Evolutionary conservation across 805 yeast species (phyloP), one percentile per base, ranked within the genome.

Genomic region (Ogataea nitratoaversa): DNA sequence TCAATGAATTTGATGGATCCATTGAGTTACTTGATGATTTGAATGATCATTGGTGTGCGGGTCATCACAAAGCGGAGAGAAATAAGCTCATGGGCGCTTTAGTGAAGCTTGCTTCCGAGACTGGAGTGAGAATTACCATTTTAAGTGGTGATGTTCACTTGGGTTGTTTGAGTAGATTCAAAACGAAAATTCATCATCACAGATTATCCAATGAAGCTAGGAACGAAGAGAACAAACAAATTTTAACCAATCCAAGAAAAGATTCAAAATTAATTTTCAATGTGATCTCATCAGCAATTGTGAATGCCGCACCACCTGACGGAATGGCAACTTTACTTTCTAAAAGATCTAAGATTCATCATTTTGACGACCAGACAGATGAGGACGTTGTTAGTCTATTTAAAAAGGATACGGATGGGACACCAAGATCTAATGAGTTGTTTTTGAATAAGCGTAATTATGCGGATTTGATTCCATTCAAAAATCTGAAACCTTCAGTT

Each of bases 21-120:
- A 80, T 91, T 5, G 98, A 91, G 63, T 77, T 91, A 13, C 71
- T 93, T 49, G 98, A 93, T 57, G 98, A 91, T 60, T 70, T 93
- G 62, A 82, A 89, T 56, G 99, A 91, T 59, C 98, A 91, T 65
- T 91, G 99, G 99, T 89, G 97, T 60, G 82, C 96, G 3, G 72
- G 72, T 43, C 76, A 82, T 59, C 99, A 91, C 65, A 93, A 91
- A 60, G 62, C 63, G 36, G 99, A 91, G 64, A 75, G 99, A 45
- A 91, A 91, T 61, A 57, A 59, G 49, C 68, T 91, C 30, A 65
- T 90, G 46, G 71, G 68, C 30, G 67, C 68, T 45, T 66, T 91
- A 34, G 78, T 81, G 46, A 74, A 74, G 32, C 78, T 89, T 53
- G 88, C 91, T 3, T 72, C 84, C 24, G 52, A 63, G 23, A 59